Evolutionary conservation across 306 rosid genomes (phyloP).

Genomic region (Casuarina glauca): DNA sequence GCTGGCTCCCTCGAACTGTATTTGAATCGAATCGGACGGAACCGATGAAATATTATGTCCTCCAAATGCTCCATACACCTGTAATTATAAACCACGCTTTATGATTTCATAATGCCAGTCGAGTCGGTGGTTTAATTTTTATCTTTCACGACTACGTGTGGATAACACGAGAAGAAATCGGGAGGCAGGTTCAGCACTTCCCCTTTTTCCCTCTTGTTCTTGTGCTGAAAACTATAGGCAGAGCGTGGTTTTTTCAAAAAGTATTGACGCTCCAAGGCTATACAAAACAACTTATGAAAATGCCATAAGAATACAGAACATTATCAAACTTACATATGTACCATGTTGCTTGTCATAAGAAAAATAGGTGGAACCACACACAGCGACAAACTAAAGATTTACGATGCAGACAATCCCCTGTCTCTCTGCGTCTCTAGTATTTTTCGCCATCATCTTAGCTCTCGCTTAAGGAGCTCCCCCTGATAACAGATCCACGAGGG

Average conservation of each 20-base stretch:
- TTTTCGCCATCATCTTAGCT: conserved; percentile 73
- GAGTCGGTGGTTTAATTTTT: no score
- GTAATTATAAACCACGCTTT: no score
- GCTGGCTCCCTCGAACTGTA: no score
- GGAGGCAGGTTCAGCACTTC: neutral
- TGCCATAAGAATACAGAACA: neutral
- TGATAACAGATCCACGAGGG: conserved; percentile 62
- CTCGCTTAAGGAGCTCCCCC: conserved; percentile 55
- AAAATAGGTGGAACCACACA: conserved; percentile 38
- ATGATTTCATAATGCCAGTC: no score
- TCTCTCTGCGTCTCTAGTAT: conserved; percentile 17
- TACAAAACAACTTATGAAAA: conserved; percentile 33
- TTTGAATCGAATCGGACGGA: no score
- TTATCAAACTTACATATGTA: conserved; percentile 10
- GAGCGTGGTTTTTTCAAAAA: neutral
- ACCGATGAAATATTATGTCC: no score
- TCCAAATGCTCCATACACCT: no score
- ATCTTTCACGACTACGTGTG: no score
- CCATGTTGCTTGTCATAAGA: conserved; percentile 30
- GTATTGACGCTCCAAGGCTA: conserved; percentile 31
- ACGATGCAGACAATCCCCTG: neutral
- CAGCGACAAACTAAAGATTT: conserved; percentile 31
- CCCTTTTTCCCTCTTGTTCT: neutral
- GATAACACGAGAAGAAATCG: neutral
- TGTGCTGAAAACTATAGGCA: neutral